Conservation (phyloP, 2,329 filamentous ascomycete genomes). For the Paramyrothecium sp. region DNA sequence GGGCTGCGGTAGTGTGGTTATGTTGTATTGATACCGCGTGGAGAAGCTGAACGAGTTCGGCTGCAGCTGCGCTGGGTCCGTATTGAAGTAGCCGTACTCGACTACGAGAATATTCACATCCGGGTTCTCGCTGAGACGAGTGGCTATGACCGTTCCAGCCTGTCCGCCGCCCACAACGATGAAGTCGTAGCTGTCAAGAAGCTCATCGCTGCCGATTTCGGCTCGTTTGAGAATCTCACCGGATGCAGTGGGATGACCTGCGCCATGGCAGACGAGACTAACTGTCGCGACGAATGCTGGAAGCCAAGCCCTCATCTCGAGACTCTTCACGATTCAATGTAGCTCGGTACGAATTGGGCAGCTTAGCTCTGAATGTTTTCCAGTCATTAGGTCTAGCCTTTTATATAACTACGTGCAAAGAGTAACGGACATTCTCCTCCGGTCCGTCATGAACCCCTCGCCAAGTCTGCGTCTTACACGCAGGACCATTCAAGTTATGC, state of each 20-base stretch:
- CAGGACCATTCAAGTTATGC: no score
- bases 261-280: background rate
- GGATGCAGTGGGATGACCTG: background rate
- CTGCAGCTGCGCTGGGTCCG: background rate
- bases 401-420: no score
- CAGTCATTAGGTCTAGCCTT: no score
- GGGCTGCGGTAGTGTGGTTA: background rate
- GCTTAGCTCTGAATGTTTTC: no score
- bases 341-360: no score
- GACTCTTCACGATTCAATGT: background rate
- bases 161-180: constrained; percentile 21
- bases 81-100: constrained; percentile 3
- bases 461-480: no score
- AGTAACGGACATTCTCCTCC: no score
- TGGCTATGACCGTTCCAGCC: constrained; percentile 20
- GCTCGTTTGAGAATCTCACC: constrained; percentile 3
- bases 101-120: background rate
- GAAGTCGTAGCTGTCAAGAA: constrained; percentile 13
- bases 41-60: background rate
- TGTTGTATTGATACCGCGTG: constrained; percentile 1
- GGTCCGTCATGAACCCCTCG: no score
- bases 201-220: constrained; percentile 4
- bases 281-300: background rate
- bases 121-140: constrained; percentile 11
- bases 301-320: background rate